Percentiles rank a stretch among this genome's conserved stretches.
phyloP scores from a whole-genome alignment of 495 filamentous ascomycete genomes.

The Aspergillus sclerotioniger region DNA sequence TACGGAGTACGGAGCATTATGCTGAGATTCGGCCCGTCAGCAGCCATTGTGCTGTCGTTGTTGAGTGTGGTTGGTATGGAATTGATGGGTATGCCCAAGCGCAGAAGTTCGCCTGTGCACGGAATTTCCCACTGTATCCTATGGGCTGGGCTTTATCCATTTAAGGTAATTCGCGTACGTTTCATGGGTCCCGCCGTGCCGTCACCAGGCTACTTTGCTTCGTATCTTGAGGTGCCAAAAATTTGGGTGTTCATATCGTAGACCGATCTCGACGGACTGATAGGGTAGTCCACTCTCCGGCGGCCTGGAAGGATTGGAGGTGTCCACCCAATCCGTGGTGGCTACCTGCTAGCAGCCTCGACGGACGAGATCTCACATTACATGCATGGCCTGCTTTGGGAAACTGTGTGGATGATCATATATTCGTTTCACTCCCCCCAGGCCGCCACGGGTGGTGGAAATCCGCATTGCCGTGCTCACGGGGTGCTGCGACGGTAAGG shows the following conservation, averaged over 20 bases:
- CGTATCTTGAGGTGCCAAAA: not conserved
- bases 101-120: slow-evolving; percentile 4
- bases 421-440: not conserved
- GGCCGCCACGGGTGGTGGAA: not conserved
- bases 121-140: not conserved
- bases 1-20: not conserved
- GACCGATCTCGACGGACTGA: too few relatives aligned
- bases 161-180: slow-evolving; percentile 11
- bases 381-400: not conserved
- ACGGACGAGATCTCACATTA: not conserved
- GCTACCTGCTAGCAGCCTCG: not conserved
- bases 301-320: too few relatives aligned
- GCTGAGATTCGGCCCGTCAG: not conserved
- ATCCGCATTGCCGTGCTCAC: not conserved
- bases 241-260: not conserved
- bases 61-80: not conserved
- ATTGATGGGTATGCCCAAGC: not conserved
- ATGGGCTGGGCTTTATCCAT: slow-evolving; percentile 10
- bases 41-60: not conserved
- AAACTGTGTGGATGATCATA: not conserved
- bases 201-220: not conserved
- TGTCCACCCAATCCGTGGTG: too few relatives aligned
- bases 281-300: too few relatives aligned
- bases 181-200: not conserved
- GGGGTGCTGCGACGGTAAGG: not conserved